A percentile compares a stretch with the other conserved stretches of the same genome.
These are phyloP conservation scores for Stygiomarasmius scandens DNA, from an alignment of 1,284 basidiomycete species.

Conservation along the genomic window DNA sequence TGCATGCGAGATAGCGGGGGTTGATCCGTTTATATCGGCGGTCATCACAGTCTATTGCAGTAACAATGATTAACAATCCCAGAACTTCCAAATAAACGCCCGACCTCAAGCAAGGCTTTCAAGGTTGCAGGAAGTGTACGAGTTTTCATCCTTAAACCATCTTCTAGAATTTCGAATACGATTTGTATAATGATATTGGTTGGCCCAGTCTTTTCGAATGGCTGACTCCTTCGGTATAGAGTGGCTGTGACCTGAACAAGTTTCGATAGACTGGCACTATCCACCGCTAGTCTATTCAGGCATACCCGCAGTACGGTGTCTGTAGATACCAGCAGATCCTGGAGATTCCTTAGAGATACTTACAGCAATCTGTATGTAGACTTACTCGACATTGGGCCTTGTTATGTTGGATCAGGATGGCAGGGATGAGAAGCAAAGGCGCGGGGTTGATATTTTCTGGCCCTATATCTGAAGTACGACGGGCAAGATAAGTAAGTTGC, in stretches of 20 bases:
- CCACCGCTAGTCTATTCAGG: slow-evolving; percentile 53
- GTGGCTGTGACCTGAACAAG: slow-evolving; percentile 53
- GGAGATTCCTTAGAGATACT: slow-evolving; percentile 7
- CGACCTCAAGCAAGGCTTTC: slow-evolving; percentile 53
- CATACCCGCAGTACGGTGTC: slow-evolving; percentile 59
- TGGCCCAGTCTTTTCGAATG: slow-evolving; percentile 29
- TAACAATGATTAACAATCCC: too few relatives aligned
- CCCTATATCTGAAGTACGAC: slow-evolving; percentile 57
- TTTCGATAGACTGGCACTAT: slow-evolving; percentile 44
- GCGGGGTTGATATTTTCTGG: slow-evolving; percentile 53
- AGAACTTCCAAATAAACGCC: slow-evolving; percentile 10
- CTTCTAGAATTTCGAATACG: slow-evolving; percentile 58
- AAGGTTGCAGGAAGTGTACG: slow-evolving; percentile 53
- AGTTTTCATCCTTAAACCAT: slow-evolving; percentile 55
- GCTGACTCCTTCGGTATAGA: slow-evolving; percentile 40
- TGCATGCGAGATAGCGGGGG: slow-evolving; percentile 25
- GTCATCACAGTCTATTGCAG: slow-evolving; percentile 39
- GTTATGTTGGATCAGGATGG: slow-evolving; percentile 60
- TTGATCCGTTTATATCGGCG: slow-evolving; percentile 25
- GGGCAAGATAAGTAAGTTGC: slow-evolving; percentile 52
- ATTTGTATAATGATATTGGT: slow-evolving; percentile 46
- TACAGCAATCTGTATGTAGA: slow-evolving; percentile 10
- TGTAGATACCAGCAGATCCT: slow-evolving; percentile 63
- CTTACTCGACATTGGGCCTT: slow-evolving; percentile 58
- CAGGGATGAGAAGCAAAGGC: slow-evolving; percentile 52